Conservation (phyloP, 495 filamentous ascomycete species). For the Rhypophila decipiens region DNA sequence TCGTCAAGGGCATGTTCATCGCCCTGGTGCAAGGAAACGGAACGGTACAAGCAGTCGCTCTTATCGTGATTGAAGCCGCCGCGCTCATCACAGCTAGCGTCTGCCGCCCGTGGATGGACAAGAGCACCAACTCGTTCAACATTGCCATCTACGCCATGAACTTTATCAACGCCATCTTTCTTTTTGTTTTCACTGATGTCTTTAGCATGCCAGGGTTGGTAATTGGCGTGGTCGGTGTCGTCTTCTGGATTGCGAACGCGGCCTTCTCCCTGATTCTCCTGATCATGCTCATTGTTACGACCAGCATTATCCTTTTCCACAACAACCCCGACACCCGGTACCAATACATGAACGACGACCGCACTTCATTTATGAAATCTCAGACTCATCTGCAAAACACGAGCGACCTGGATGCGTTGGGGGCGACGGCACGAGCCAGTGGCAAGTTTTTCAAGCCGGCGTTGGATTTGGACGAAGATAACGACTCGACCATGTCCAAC, state of each 20-base stretch:
- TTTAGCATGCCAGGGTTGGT: slow-evolving; percentile 82
- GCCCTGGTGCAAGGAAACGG: slow-evolving; percentile 69
- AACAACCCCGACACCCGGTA: slow-evolving; percentile 97
- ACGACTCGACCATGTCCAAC: slow-evolving; percentile 47
- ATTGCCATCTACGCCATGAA: slow-evolving; percentile 86
- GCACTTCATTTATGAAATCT: slow-evolving; percentile 97
- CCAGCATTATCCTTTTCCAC: slow-evolving; percentile 72
- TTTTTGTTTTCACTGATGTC: slow-evolving; percentile 75
- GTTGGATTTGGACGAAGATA: slow-evolving; percentile 65
- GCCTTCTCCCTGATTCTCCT: slow-evolving; percentile 80
- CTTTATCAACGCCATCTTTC: slow-evolving; percentile 83
- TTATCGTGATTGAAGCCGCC: slow-evolving; percentile 78
- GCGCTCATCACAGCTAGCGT: slow-evolving; percentile 74
- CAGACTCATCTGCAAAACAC: slow-evolving; percentile 69
- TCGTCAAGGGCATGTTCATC: slow-evolving; percentile 89
- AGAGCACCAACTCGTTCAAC: slow-evolving; percentile 96
- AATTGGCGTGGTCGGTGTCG: slow-evolving; percentile 86
- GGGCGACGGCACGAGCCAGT: slow-evolving; percentile 84
- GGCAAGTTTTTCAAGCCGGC: slow-evolving; percentile 57
- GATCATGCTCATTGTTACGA: slow-evolving; percentile 80
- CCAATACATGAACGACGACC: slow-evolving; percentile 94
- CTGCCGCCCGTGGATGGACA: slow-evolving; percentile 96
- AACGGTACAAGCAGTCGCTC: slow-evolving; percentile 74
- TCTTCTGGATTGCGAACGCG: slow-evolving; percentile 91
- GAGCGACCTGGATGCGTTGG: slow-evolving; percentile 88